These are phyloP conservation scores for Gnomoniopsis smithogilvyi DNA, from an alignment of 2,329 filamentous ascomycete species.

Conservation along the genomic window DNA sequence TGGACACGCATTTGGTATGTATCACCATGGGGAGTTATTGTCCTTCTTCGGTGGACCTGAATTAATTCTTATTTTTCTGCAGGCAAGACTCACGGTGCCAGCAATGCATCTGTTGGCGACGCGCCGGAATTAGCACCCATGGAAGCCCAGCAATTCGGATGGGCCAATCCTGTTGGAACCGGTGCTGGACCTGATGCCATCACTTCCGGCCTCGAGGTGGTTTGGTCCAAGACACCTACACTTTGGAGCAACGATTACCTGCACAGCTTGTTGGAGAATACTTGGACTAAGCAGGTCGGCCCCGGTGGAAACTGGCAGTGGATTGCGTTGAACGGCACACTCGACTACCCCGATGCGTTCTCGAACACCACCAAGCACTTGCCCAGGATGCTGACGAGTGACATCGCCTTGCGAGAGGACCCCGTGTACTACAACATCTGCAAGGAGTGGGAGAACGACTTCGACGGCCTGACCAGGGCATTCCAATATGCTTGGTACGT, in stretches of 20 bases:
- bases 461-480: constrained; percentile 61
- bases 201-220: constrained; percentile 71
- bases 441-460: constrained; percentile 62
- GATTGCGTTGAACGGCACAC: constrained; percentile 63
- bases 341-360: constrained; percentile 65
- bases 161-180: constrained; percentile 58
- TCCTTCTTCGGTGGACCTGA: too few species aligned
- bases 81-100: constrained; percentile 69
- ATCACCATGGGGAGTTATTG: not conserved
- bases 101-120: constrained; percentile 56
- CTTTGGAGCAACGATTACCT: constrained; percentile 73
- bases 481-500: constrained; percentile 63
- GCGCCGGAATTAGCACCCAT: constrained; percentile 62
- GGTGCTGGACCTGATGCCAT: constrained; percentile 67
- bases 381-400: constrained; percentile 69
- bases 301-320: constrained; percentile 72
- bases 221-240: constrained; percentile 69
- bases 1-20: constrained; percentile 66
- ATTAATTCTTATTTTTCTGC: not conserved
- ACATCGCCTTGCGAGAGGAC: constrained; percentile 66
- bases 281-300: constrained; percentile 69
- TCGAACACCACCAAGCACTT: constrained; percentile 65
- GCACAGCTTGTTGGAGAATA: constrained; percentile 69
- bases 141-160: constrained; percentile 65
- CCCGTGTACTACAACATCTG: constrained; percentile 69